These are phyloP conservation scores for Fusarium miscanthi DNA, from an alignment of 2,329 filamentous ascomycete genomes.

Conservation along the genomic window DNA sequence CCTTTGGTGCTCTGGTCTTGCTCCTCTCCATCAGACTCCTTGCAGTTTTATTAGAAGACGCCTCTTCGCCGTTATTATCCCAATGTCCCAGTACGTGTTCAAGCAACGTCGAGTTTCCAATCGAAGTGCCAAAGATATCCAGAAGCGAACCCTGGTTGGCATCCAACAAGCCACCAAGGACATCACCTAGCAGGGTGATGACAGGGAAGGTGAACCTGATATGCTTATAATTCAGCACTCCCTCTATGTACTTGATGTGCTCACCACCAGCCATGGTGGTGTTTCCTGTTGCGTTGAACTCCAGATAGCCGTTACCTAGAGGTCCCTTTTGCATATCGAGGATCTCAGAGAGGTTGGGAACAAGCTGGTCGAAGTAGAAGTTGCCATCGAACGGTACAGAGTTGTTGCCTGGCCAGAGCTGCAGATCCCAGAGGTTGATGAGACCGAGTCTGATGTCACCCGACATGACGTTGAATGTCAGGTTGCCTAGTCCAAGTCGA, in stretches of 20 bases:
- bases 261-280: slow-evolving; percentile 55
- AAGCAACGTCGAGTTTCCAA: slow-evolving; percentile 55
- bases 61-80: slow-evolving; percentile 29
- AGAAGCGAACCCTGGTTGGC: slow-evolving; percentile 46
- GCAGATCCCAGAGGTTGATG: slow-evolving; percentile 52
- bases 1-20: not conserved
- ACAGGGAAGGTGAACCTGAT: slow-evolving; percentile 53
- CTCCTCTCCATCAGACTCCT: not conserved
- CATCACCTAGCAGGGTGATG: slow-evolving; percentile 52
- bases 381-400: slow-evolving; percentile 54
- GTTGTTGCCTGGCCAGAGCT: slow-evolving; percentile 58
- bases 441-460: slow-evolving; percentile 55
- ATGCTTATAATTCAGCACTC: slow-evolving; percentile 54
- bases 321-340: slow-evolving; percentile 52
- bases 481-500: slow-evolving; percentile 57
- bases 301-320: slow-evolving; percentile 54
- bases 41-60: not conserved
- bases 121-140: slow-evolving; percentile 51
- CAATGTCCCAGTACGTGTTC: slow-evolving; percentile 52
- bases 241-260: slow-evolving; percentile 58
- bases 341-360: slow-evolving; percentile 56
- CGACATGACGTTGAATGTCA: slow-evolving; percentile 57
- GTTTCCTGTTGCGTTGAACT: slow-evolving; percentile 56
- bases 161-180: slow-evolving; percentile 51
- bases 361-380: slow-evolving; percentile 54